phyloP scores from a whole-genome alignment of 371 early-diverging fungal genomes.

The Sporodiniella umbellata region DNA sequence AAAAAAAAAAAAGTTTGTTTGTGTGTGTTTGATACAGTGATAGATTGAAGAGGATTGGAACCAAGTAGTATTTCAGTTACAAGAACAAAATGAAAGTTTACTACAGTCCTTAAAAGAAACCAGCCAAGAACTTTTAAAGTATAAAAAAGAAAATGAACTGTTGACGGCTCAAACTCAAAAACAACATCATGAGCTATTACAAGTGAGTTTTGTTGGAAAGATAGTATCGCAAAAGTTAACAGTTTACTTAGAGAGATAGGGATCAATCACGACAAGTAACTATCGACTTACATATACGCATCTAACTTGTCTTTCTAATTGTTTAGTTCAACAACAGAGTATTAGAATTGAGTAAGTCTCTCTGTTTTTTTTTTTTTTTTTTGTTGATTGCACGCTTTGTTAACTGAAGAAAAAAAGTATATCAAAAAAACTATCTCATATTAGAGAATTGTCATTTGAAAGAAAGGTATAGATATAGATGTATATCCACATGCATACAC shows the following conservation, averaged over 20 bases:
- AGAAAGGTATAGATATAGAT: constrained; percentile 11
- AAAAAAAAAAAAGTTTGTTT: no score
- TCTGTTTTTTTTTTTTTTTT: not conserved
- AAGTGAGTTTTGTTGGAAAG: not conserved
- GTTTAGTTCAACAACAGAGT: not conserved
- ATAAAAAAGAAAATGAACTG: constrained; percentile 13
- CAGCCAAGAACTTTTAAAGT: constrained; percentile 8
- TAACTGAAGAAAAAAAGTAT: constrained; percentile 5
- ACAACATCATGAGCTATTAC: not conserved
- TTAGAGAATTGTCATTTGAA: constrained; percentile 11
- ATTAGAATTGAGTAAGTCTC: constrained; percentile 3
- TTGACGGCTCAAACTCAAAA: not conserved
- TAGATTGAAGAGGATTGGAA: constrained; percentile 14
- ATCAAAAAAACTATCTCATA: constrained; percentile 15
- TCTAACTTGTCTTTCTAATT: not conserved
- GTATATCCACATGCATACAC: not conserved
- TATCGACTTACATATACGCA: no score
- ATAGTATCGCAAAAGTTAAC: no score
- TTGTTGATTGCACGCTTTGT: not conserved
- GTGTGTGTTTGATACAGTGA: no score
- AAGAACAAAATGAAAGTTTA: constrained; percentile 14
- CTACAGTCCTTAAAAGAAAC: constrained; percentile 14
- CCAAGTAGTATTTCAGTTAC: constrained; percentile 7
- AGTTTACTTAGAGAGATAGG: no score
- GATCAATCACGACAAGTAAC: no score